These are phyloP conservation scores for Betula pendula DNA, from an alignment of 306 rosid species.

Conservation along the genomic window DNA sequence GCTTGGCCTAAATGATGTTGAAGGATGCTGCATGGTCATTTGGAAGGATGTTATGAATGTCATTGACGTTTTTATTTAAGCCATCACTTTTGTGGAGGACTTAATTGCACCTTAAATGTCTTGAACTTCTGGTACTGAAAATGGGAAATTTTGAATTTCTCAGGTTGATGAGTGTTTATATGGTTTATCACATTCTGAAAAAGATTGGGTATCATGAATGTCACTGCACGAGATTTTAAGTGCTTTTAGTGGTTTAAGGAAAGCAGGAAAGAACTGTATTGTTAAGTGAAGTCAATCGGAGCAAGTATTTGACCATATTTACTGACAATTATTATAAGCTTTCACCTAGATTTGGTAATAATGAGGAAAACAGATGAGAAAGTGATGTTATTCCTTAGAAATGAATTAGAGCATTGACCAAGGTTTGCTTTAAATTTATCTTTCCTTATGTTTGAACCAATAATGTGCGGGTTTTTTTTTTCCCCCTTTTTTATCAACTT, in stretches of 20 bases:
- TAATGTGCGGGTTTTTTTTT: background rate
- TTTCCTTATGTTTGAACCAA: background rate
- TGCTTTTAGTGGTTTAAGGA: background rate
- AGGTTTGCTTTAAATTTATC: too few species aligned
- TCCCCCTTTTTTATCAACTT: too few species aligned
- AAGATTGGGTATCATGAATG: background rate
- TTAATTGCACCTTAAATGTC: background rate
- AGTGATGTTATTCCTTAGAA: background rate
- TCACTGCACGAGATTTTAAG: background rate
- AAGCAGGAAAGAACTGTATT: background rate
- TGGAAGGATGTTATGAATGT: background rate
- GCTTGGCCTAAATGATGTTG: background rate
- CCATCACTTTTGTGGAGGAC: background rate
- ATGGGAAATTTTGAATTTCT: background rate
- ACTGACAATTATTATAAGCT: background rate
- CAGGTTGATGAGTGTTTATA: background rate
- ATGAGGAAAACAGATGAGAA: background rate
- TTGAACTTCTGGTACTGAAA: background rate
- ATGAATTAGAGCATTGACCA: background rate
- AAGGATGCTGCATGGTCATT: background rate
- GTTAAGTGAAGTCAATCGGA: background rate
- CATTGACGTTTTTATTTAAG: background rate
- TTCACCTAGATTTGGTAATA: background rate
- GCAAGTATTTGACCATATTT: background rate
- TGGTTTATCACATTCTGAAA: background rate